Conservation (phyloP, 805 yeast species). For the Starmerella potacharoeniae region DNA sequence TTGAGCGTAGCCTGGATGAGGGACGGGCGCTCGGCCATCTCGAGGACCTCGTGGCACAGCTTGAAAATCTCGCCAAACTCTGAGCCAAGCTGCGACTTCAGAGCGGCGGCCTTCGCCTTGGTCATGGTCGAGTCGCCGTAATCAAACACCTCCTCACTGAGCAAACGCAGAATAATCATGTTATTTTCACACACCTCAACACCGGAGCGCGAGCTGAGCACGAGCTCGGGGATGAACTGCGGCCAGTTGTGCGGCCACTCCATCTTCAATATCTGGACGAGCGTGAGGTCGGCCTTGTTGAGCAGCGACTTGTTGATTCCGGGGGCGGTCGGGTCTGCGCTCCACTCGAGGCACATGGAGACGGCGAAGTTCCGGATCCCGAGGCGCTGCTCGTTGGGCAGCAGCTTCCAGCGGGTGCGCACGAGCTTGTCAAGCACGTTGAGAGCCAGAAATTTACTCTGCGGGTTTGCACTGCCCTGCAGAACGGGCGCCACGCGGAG, state of each 20-base stretch:
- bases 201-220: slow-evolving; percentile 68
- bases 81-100: slow-evolving; percentile 72
- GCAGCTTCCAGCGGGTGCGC: slow-evolving; percentile 83
- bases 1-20: slow-evolving; percentile 74
- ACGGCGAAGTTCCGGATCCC: slow-evolving; percentile 93
- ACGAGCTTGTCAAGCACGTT: slow-evolving; percentile 82
- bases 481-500: slow-evolving; percentile 81
- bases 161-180: slow-evolving; percentile 78
- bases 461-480: slow-evolving; percentile 62
- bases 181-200: slow-evolving; percentile 95
- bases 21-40: slow-evolving; percentile 75
- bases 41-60: slow-evolving; percentile 85
- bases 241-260: slow-evolving; percentile 99
- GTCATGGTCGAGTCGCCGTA: slow-evolving; percentile 94
- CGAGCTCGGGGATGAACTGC: slow-evolving; percentile 85
- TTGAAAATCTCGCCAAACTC: slow-evolving; percentile 91
- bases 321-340: slow-evolving; percentile 70
- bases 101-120: slow-evolving; percentile 77
- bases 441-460: slow-evolving; percentile 84
- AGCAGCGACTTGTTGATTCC: slow-evolving; percentile 67
- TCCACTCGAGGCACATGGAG: slow-evolving; percentile 82
- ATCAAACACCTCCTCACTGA: slow-evolving; percentile 94
- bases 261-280: slow-evolving; percentile 89
- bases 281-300: slow-evolving; percentile 83
- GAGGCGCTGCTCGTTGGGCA: slow-evolving; percentile 76